Evolutionary conservation across 169 alveolate genomes (phyloP), one percentile per base, ranked within the genome.

Genomic region (Plasmodium sp.): DNA sequence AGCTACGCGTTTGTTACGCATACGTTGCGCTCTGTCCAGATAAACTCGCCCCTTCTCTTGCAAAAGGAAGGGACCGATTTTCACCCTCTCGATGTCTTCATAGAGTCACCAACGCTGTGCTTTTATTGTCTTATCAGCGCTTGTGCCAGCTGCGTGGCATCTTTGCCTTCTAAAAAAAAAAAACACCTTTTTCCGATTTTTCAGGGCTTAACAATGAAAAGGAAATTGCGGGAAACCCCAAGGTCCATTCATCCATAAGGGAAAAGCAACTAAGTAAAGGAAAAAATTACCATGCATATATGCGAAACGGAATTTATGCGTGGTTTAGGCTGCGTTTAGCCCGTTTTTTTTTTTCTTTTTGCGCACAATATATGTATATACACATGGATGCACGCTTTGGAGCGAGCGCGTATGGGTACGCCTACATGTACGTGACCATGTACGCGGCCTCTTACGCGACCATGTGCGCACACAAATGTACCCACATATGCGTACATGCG

Each of bases 261-360:
- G 75, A 48, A 75, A 75, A 36, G 54, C 93, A 85, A 45, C 41
- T 85, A 54, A 74, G 93, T 84, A 84, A 84, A 84, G 81, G 45
- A 18, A 48, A 54, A 74, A 81, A 81, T 41, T 45, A 22, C 34
- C 67, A 48, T 54, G n/a, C 71, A 39, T 48, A 81, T 48, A 81
- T 81, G 31, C 67, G 16, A 34, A n/a, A 14, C 62, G 1, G 41
- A 18, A 14, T 67, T 67, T 67, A 67, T 9, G 33, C 43, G 77
- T 27, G 7, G 39, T 67, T n/a, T n/a, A 67, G 18, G 10, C 39
- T 18, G 39, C 39, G 41, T 67, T 22, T 31, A 67, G 18, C 33
- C 5, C 77, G 39, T 67, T 67, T 22, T 67, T 67, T 67, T 67
- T 51, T 51, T 51, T 51, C 56, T 82, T 82, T 27, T 81, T 81